Evolutionary conservation across 202 grass and related monocot species (phyloP).

Genomic region (Cymbopogon flexuosus): DNA sequence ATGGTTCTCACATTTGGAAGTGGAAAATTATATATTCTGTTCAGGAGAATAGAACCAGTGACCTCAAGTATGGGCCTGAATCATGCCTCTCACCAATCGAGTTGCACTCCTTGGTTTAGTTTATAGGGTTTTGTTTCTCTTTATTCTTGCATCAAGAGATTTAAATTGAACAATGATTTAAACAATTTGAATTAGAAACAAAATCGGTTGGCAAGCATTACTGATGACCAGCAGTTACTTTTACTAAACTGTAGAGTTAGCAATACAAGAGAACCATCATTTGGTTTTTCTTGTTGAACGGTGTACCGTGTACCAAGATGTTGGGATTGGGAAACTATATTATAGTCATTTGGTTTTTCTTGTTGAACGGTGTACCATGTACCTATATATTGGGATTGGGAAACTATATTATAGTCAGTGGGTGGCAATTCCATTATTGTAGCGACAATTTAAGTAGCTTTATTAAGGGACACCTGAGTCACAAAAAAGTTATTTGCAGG

Average conservation of each 20-base stretch:
- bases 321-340: background rate
- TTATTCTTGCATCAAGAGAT: background rate
- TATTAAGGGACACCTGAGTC: background rate
- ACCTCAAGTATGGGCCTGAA: background rate
- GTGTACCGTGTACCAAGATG: background rate
- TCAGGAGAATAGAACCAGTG: background rate
- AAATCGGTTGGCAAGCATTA: background rate
- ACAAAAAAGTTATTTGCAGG: slow-evolving; percentile 44
- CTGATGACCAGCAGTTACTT: background rate
- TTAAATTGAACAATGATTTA: background rate
- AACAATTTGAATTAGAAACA: background rate
- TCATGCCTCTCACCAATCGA: background rate
- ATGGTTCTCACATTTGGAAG: background rate
- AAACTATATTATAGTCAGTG: background rate
- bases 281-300: background rate
- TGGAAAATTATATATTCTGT: background rate
- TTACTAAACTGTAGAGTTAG: background rate
- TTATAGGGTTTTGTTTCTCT: background rate
- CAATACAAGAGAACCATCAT: background rate
- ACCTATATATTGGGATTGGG: background rate
- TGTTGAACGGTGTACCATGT: background rate
- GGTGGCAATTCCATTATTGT: slow-evolving; percentile 13
- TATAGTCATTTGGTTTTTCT: background rate
- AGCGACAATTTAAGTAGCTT: background rate
- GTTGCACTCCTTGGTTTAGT: background rate